These are phyloP conservation scores for Russula foetens DNA, from an alignment of 768 basidiomycete genomes.

Conservation along the genomic window DNA sequence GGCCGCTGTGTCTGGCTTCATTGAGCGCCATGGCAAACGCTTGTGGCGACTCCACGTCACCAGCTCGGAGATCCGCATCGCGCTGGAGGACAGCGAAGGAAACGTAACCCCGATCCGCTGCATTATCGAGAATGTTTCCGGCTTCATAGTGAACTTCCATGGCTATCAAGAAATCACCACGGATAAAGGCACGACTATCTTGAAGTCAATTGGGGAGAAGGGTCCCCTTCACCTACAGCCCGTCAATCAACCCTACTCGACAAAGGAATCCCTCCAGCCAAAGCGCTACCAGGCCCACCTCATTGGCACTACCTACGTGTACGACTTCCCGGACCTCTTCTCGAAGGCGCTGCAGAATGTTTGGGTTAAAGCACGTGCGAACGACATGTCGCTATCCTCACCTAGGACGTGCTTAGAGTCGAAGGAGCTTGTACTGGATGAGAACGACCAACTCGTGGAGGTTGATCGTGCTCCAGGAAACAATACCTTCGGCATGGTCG, in stretches of 20 bases:
- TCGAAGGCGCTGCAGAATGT: slow-evolving; percentile 92
- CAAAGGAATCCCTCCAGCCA: slow-evolving; percentile 96
- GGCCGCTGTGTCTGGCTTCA: slow-evolving; percentile 96
- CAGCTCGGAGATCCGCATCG: slow-evolving; percentile 92
- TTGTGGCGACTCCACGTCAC: slow-evolving; percentile 98
- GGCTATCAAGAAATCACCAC: slow-evolving; percentile 97
- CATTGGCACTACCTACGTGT: slow-evolving; percentile 96
- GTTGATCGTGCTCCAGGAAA: slow-evolving; percentile 90
- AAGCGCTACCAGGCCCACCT: slow-evolving; percentile 99
- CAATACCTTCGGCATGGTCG: slow-evolving; percentile 96
- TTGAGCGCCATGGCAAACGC: slow-evolving; percentile 96
- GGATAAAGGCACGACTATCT: slow-evolving; percentile 89
- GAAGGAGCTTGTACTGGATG: slow-evolving; percentile 89
- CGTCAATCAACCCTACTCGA: slow-evolving; percentile 87
- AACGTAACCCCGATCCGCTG: slow-evolving; percentile 95
- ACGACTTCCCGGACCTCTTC: slow-evolving; percentile 99
- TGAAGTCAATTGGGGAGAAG: slow-evolving; percentile 97
- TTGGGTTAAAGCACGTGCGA: slow-evolving; percentile 68
- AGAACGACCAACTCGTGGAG: slow-evolving; percentile 83
- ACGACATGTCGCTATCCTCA: slow-evolving; percentile 54
- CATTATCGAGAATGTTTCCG: slow-evolving; percentile 97
- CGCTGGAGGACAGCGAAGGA: slow-evolving; percentile 90
- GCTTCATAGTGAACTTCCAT: slow-evolving; percentile 97
- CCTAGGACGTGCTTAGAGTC: slow-evolving; percentile 79
- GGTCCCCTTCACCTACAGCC: slow-evolving; percentile 95